phyloP scores from a whole-genome alignment of 2,329 filamentous ascomycete genomes.

The Blastomyces percursus region DNA sequence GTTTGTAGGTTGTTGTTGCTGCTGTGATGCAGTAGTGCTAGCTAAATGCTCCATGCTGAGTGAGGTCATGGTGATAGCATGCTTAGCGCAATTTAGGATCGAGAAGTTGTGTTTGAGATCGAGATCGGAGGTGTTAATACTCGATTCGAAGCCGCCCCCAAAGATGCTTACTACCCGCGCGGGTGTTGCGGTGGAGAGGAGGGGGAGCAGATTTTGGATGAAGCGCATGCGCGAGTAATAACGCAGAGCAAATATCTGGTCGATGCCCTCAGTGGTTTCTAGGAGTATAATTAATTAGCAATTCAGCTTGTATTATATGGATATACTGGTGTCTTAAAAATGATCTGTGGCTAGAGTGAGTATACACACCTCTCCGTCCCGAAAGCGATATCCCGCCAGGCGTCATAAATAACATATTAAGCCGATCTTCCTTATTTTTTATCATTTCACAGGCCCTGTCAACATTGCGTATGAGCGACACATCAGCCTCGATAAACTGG shows the following conservation, averaged over 20 bases:
- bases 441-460: conserved; percentile 26
- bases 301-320: conserved; percentile 20
- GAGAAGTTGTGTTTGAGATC: conserved; percentile 19
- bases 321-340: conserved; percentile 34
- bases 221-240: conserved; percentile 30
- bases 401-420: conserved; percentile 34
- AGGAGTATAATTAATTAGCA: conserved; percentile 29
- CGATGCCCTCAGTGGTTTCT: conserved; percentile 26
- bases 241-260: conserved; percentile 21
- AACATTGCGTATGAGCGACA: conserved; percentile 27
- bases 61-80: conserved; percentile 42
- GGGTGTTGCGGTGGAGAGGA: conserved; percentile 25
- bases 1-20: conserved; percentile 14
- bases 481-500: conserved; percentile 24
- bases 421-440: conserved; percentile 17
- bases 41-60: conserved; percentile 42
- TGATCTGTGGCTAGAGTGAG: conserved; percentile 29
- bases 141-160: conserved; percentile 39
- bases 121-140: conserved; percentile 39
- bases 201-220: conserved; percentile 24
- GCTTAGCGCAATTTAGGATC: conserved; percentile 19
- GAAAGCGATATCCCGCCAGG: conserved; percentile 26
- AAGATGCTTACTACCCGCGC: conserved; percentile 46
- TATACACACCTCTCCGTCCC: conserved; percentile 27
- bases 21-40: neutral